Evolutionary conservation across 1,284 basidiomycete genomes (phyloP).

Genomic region (Melanopsichium pennsylvanicum): DNA sequence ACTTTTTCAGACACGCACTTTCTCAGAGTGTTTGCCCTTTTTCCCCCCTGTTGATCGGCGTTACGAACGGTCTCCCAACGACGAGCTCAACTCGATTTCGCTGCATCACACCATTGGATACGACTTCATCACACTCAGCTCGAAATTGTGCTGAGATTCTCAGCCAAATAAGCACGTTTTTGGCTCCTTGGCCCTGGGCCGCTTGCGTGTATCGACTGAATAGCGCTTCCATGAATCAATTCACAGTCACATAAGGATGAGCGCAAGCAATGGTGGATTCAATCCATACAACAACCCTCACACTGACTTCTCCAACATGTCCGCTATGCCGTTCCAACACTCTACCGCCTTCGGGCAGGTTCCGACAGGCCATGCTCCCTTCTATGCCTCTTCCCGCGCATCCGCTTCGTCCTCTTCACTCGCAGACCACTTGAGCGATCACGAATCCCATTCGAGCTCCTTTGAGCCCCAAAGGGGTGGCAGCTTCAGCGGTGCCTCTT

Average conservation of each 20-base stretch:
- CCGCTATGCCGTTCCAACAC: constrained; percentile 17
- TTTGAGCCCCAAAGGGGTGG: constrained; percentile 22
- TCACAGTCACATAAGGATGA: constrained; percentile 9
- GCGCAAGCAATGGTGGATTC: constrained; percentile 22
- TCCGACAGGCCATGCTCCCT: constrained; percentile 8
- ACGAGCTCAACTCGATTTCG: no score
- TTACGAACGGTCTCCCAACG: no score
- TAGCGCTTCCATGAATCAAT: constrained; percentile 1
- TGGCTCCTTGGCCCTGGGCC: no score
- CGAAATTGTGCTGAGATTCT: no score
- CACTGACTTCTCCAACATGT: constrained; percentile 19
- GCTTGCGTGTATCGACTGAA: background rate
- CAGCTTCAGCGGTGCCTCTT: constrained; percentile 13
- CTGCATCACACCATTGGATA: no score
- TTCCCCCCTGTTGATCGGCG: no score
- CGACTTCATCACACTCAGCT: no score
- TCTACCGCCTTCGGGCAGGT: constrained; percentile 15
- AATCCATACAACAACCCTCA: constrained; percentile 8
- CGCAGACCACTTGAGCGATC: constrained; percentile 39
- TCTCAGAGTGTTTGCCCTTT: no score
- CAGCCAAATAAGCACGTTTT: no score
- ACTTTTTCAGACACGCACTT: no score
- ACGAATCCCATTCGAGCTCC: constrained; percentile 39
- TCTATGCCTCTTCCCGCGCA: constrained; percentile 41
- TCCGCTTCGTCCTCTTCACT: constrained; percentile 44